Evolutionary conservation across 495 filamentous ascomycete genomes (phyloP).

Genomic region (Penicillium longicatenatum): DNA sequence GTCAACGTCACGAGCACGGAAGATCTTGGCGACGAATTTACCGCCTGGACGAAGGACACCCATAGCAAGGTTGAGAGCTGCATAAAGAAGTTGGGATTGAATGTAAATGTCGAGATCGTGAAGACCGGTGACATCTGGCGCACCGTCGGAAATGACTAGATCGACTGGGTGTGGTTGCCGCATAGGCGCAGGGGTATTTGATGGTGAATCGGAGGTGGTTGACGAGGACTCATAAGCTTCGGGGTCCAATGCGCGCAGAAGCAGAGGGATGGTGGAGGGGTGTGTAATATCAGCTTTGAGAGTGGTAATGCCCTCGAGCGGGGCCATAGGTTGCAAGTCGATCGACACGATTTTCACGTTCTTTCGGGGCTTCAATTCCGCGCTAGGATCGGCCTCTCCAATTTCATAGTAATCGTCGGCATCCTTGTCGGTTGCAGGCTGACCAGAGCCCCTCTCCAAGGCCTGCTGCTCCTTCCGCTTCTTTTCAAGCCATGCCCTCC

Average conservation of each 20-base stretch:
- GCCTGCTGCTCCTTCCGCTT: slow-evolving; percentile 56
- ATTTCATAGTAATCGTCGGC: slow-evolving; percentile 21
- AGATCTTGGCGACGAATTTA: slow-evolving; percentile 97
- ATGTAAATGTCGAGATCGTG: slow-evolving; percentile 98
- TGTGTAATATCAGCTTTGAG: slow-evolving; percentile 96
- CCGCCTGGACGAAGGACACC: slow-evolving; percentile 91
- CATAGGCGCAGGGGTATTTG: slow-evolving; percentile 35
- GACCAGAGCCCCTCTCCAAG: slow-evolving; percentile 36
- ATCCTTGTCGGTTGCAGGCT: slow-evolving; percentile 23
- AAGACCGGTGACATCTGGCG: slow-evolving; percentile 93
- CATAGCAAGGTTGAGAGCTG: slow-evolving; percentile 87
- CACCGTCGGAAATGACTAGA: slow-evolving; percentile 91
- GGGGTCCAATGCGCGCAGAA: slow-evolving; percentile 81
- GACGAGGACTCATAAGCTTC: slow-evolving; percentile 63
- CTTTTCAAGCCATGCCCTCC: slow-evolving; percentile 81
- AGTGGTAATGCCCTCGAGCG: slow-evolving; percentile 86
- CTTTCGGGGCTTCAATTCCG: slow-evolving; percentile 56
- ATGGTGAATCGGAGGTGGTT: slow-evolving; percentile 19
- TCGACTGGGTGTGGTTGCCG: slow-evolving; percentile 72
- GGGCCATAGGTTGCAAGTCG: slow-evolving; percentile 93
- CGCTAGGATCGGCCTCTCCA: slow-evolving; percentile 33
- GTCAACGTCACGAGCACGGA: slow-evolving; percentile 89
- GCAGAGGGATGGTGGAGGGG: slow-evolving; percentile 86
- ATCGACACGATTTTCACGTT: slow-evolving; percentile 94
- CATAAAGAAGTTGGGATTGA: slow-evolving; percentile 91